These are phyloP conservation scores for Anisodus acutangulus DNA, from an alignment of 257 asterid species.

Conservation along the genomic window DNA sequence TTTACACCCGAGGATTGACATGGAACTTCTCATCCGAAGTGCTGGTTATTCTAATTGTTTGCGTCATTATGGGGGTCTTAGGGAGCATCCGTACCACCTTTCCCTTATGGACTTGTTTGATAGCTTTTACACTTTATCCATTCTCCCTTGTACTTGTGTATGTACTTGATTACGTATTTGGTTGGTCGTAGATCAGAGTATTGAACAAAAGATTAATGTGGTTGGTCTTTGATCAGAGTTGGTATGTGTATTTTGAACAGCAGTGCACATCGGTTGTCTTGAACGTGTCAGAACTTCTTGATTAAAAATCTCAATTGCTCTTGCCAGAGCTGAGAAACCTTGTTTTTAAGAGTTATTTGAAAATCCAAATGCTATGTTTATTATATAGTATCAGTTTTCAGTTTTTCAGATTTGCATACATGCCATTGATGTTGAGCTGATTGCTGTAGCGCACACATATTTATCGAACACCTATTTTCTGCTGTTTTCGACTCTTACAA, in stretches of 20 bases:
- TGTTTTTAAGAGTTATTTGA: neutral
- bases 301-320: neutral
- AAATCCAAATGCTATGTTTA: neutral
- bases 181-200: slow-evolving; percentile 65
- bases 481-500: neutral
- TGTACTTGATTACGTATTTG: slow-evolving; percentile 80
- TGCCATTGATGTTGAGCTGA: neutral
- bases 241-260: slow-evolving; percentile 23
- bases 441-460: neutral
- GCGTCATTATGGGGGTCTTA: slow-evolving; percentile 76
- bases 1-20: slow-evolving; percentile 66
- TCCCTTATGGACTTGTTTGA: slow-evolving; percentile 75
- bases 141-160: slow-evolving; percentile 83
- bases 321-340: slow-evolving; percentile 17
- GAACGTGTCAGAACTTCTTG: neutral
- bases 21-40: slow-evolving; percentile 98
- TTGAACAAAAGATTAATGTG: neutral
- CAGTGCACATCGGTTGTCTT: neutral
- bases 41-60: slow-evolving; percentile 80
- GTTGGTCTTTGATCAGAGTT: slow-evolving; percentile 14
- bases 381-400: neutral
- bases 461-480: neutral
- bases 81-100: slow-evolving; percentile 80
- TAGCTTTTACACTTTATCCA: slow-evolving; percentile 80
- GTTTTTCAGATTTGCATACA: neutral